Evolutionary conservation across 495 filamentous ascomycete genomes (phyloP).

Genomic region (Xylaria scruposa): DNA sequence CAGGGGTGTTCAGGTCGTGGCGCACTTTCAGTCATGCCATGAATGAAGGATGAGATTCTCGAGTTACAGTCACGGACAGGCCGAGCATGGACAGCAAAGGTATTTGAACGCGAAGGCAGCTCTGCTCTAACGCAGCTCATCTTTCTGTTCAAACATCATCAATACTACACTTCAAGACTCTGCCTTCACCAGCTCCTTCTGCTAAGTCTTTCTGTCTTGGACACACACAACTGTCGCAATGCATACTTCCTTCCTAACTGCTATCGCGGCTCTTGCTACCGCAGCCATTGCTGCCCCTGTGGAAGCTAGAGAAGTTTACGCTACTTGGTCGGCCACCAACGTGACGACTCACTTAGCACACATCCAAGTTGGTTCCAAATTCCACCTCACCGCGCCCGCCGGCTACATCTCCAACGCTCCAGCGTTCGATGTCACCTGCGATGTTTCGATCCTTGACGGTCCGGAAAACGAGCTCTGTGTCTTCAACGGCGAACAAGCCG

Average conservation of each 20-base stretch:
- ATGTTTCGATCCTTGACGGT: not conserved
- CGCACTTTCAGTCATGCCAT: not conserved
- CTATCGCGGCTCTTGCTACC: constrained; percentile 1
- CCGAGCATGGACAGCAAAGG: not conserved
- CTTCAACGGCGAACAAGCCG: not conserved
- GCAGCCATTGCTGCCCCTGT: not conserved
- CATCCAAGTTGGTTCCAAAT: not conserved
- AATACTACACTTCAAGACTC: not conserved
- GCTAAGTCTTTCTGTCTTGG: not conserved
- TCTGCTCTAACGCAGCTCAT: not conserved
- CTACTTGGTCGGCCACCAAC: not conserved
- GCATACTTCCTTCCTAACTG: not conserved
- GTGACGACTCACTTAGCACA: not conserved
- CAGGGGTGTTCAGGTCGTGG: not conserved
- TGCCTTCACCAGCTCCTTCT: not conserved
- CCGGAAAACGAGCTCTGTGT: not conserved
- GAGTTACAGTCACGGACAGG: not conserved
- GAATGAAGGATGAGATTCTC: not conserved
- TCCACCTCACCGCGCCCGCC: not conserved
- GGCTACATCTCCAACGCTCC: constrained; percentile 4
- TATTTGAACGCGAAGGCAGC: not conserved
- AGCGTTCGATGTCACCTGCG: not conserved
- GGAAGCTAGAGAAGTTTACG: not conserved
- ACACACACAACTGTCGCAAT: not conserved
- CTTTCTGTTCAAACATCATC: not conserved